Conservation (phyloP, 2,329 filamentous ascomycete genomes). For the Nannizziopsis arthrosporioides region DNA sequence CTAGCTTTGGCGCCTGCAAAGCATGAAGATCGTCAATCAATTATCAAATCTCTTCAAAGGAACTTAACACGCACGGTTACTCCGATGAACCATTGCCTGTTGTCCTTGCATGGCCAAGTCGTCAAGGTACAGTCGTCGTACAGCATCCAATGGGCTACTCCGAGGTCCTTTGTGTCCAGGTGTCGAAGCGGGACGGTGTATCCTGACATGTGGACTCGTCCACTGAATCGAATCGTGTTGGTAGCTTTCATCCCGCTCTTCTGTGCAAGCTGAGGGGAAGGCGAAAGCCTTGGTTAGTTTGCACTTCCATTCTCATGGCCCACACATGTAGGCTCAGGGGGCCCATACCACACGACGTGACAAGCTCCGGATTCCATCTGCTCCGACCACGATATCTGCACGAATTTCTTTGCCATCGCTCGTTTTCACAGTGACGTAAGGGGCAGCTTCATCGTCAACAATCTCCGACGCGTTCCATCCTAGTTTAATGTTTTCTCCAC, state of each 20-base stretch:
- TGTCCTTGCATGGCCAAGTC: constrained; percentile 11
- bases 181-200: constrained; percentile 9
- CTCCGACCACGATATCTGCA: constrained; percentile 10
- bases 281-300: background rate
- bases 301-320: background rate
- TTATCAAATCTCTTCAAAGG: background rate
- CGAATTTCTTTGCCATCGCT: constrained; percentile 8
- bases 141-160: constrained; percentile 8
- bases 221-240: constrained; percentile 10
- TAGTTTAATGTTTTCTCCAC: constrained; percentile 5
- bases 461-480: constrained; percentile 9
- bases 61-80: background rate
- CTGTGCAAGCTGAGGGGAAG: constrained; percentile 5
- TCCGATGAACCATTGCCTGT: constrained; percentile 11
- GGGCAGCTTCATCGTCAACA: constrained; percentile 5
- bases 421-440: constrained; percentile 8
- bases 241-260: constrained; percentile 11
- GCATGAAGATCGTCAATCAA: background rate
- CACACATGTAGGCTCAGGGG: background rate
- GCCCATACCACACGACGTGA: constrained; percentile 8
- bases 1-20: constrained; percentile 4
- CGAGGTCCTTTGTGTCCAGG: constrained; percentile 5
- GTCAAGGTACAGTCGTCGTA: constrained; percentile 10
- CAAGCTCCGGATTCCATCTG: constrained; percentile 11
- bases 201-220: constrained; percentile 11